phyloP scores from a whole-genome alignment of 345 rosid genomes.

The Linum lewisii region DNA sequence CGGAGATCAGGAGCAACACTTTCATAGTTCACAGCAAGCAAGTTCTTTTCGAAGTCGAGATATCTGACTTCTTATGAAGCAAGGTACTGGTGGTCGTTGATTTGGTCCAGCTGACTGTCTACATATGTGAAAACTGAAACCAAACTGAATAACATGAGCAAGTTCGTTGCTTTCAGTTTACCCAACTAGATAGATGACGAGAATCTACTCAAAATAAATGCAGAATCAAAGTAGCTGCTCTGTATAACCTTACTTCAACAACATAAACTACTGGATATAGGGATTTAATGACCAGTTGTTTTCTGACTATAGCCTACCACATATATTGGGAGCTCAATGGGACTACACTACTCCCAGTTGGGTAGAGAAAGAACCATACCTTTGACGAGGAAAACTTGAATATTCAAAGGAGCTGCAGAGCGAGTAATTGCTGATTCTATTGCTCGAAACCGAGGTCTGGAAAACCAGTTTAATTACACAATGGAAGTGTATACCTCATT shows the following conservation, averaged over 20 bases:
- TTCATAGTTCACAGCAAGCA: not conserved
- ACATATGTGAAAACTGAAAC: not conserved
- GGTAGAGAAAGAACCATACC: not conserved
- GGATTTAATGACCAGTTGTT: no score
- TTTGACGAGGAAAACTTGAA: not conserved
- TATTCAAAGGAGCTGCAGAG: not conserved
- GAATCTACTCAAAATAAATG: no score
- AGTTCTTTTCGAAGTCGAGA: not conserved
- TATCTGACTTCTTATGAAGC: not conserved
- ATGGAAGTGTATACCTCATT: not conserved
- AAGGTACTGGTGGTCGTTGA: not conserved
- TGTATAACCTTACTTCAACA: no score
- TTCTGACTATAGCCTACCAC: not conserved
- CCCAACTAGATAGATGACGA: not conserved
- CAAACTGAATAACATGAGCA: not conserved
- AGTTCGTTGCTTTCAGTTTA: not conserved
- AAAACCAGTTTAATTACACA: not conserved
- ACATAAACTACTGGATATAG: no score
- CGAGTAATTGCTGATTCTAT: not conserved
- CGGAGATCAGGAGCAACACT: not conserved
- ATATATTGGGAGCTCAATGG: no score
- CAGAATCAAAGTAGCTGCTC: not conserved
- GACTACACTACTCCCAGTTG: not conserved
- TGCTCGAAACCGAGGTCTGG: not conserved
- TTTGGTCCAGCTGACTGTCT: no score